phyloP scores from a whole-genome alignment of 1,284 basidiomycete genomes.

The Austroboletus rostrupii region DNA sequence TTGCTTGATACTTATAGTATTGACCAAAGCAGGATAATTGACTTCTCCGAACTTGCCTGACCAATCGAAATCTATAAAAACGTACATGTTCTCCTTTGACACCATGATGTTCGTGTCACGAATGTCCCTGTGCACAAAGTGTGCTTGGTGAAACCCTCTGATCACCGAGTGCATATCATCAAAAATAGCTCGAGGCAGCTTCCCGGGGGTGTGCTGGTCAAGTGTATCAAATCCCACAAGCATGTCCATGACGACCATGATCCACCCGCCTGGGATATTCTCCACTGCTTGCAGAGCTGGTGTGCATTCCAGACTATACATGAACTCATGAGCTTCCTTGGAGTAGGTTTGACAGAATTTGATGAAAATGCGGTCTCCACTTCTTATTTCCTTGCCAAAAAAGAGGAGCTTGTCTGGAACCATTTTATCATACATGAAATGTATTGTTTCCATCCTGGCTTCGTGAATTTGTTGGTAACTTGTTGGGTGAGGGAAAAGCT shows the following conservation, averaged over 20 bases:
- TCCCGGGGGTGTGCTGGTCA: no score
- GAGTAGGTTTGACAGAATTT: conserved; percentile 20
- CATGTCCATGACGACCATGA: neutral
- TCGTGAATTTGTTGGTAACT: neutral
- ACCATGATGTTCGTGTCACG: neutral
- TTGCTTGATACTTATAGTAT: neutral
- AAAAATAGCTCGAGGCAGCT: neutral
- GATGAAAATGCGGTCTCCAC: conserved; percentile 14
- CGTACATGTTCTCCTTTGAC: neutral
- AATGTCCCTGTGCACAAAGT: neutral
- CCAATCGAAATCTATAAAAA: neutral
- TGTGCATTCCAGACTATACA: neutral
- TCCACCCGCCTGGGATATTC: neutral
- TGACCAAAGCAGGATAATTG: neutral
- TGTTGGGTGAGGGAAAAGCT: neutral
- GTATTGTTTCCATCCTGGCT: no score
- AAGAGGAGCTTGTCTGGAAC: conserved; percentile 10
- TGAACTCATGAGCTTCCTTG: neutral
- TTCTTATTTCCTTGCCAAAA: neutral
- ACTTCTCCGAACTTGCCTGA: neutral
- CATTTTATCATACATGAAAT: no score
- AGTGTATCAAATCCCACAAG: neutral
- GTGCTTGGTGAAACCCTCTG: neutral
- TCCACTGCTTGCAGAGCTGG: neutral
- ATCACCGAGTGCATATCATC: neutral